Evolutionary conservation across 306 rosid genomes (phyloP).

Genomic region (Malus sieversii): DNA sequence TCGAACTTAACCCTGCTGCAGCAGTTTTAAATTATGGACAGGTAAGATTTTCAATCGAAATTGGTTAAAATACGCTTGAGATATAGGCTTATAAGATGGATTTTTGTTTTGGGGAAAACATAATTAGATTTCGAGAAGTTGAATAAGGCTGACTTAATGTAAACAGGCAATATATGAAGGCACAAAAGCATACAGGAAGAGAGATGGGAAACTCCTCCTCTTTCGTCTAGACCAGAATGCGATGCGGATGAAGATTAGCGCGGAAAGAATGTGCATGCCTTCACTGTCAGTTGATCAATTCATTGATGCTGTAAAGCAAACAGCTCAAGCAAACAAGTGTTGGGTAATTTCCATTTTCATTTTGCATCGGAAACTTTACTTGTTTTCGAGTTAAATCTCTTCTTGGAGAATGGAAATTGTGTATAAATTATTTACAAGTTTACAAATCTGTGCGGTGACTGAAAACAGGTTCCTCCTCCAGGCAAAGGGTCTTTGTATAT

Average conservation of each 20-base stretch:
- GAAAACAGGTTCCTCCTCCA: slow-evolving; percentile 67
- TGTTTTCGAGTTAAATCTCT: neutral
- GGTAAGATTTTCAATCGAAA: slow-evolving; percentile 20
- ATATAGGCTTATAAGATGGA: neutral
- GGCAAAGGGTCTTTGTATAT: slow-evolving; percentile 78
- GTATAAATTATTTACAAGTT: neutral
- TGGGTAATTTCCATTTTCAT: slow-evolving; percentile 45
- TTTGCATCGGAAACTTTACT: neutral
- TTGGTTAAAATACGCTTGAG: neutral
- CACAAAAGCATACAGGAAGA: slow-evolving; percentile 69
- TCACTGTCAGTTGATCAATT: slow-evolving; percentile 65
- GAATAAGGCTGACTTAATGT: neutral
- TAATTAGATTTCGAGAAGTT: too few relatives aligned
- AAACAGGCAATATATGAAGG: slow-evolving; percentile 82
- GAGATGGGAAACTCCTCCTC: slow-evolving; percentile 56
- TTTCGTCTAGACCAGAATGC: slow-evolving; percentile 82
- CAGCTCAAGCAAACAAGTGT: slow-evolving; percentile 61
- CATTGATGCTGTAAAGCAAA: slow-evolving; percentile 67
- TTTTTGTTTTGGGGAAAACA: neutral
- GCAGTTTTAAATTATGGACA: slow-evolving; percentile 88
- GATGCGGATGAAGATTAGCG: slow-evolving; percentile 61
- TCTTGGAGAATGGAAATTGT: neutral
- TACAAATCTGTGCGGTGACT: neutral
- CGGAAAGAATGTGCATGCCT: slow-evolving; percentile 85
- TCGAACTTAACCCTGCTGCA: slow-evolving; percentile 74